Base-by-base conservation (phyloP, 2,329 filamentous ascomycete genomes). In the Claviceps sp. region DNA sequence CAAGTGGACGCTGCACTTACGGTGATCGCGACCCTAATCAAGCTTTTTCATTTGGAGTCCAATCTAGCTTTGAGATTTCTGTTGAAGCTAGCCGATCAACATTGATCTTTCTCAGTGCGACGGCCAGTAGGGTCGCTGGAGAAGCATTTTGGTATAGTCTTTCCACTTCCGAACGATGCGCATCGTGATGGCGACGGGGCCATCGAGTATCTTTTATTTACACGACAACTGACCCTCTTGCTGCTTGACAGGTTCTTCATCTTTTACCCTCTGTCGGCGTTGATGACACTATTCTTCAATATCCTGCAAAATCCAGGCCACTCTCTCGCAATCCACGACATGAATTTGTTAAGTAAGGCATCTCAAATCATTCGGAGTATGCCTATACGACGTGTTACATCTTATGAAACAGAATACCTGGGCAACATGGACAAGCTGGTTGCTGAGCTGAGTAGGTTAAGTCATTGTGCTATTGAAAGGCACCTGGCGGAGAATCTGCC, bases 21-120 rank as follows among this genome's bases (percentile, higher is more conserved):
- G 60, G 61, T 58, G 43, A 63, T 66, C 51, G 46, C 38, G 51
- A 51, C 3, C 24, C 46, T 22, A 2, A 53, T 48, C 60, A 51
- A 55, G 54, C 54, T 1, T 56, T 70, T 43, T 69, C 71, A 51
- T 68, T 72, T 14, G 55, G 58, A 0, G 73, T 79, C 0, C 70
- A 69, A 22, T 79, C 76, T 0, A 79, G 77, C 52, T 62, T 77
- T 14, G 71, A 72, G 1, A 60, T 81, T 2, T 73, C 76, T 0
- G 66, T 80, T 0, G 75, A 80, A 51, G 77, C 77, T 0, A 78
- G 76, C 55, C 72, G 78, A 4, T 77, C 76, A 0, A 78, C 75
- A 0, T 58, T 81, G 2, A 62, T 73, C 2, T 79, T 73, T 48
- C 57, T 79, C 2, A 62, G 67, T 24, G 65, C 67, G 0, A 69